A percentile compares a stretch with the other conserved stretches of the same genome.
These are phyloP conservation scores for Hippophae tibetana DNA, from an alignment of 306 rosid genomes.

Conservation along the genomic window DNA sequence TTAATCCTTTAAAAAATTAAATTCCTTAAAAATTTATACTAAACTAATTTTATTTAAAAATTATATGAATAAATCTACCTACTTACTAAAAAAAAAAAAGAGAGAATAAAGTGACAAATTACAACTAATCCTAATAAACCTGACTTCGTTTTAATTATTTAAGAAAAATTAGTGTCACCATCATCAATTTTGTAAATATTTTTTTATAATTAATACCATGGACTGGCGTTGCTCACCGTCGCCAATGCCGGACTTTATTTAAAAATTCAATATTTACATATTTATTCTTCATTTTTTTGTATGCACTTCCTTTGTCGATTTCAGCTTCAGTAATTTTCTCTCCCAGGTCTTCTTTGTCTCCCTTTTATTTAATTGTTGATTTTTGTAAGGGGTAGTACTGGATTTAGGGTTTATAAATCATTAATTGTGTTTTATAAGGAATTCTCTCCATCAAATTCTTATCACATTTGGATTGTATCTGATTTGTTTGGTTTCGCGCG, in stretches of 20 bases:
- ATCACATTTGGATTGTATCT: not conserved
- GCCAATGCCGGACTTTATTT: slow-evolving; percentile 6
- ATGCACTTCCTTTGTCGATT: not conserved
- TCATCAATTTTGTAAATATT: too few species aligned
- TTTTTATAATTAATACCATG: not conserved
- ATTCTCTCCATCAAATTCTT: not conserved
- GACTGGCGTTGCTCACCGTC: slow-evolving; percentile 1
- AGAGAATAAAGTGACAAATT: too few species aligned
- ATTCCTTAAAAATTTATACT: too few species aligned
- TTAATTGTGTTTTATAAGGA: not conserved
- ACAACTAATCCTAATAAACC: too few species aligned
- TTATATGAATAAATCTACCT: too few species aligned
- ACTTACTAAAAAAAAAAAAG: too few species aligned
- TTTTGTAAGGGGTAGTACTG: not conserved
- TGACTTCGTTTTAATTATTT: too few species aligned
- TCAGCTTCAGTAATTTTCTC: not conserved
- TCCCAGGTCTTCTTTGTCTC: not conserved
- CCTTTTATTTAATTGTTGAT: not conserved
- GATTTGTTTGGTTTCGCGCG: not conserved
- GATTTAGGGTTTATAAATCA: slow-evolving; percentile 18
- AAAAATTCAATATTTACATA: not conserved
- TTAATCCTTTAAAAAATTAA: too few species aligned
- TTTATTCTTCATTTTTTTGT: not conserved
- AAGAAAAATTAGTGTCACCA: too few species aligned
- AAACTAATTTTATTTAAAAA: too few species aligned